Evolutionary conservation across 2,329 filamentous ascomycete genomes (phyloP), one percentile per base, ranked within the genome.

Genomic region (Colletotrichum viniferum): DNA sequence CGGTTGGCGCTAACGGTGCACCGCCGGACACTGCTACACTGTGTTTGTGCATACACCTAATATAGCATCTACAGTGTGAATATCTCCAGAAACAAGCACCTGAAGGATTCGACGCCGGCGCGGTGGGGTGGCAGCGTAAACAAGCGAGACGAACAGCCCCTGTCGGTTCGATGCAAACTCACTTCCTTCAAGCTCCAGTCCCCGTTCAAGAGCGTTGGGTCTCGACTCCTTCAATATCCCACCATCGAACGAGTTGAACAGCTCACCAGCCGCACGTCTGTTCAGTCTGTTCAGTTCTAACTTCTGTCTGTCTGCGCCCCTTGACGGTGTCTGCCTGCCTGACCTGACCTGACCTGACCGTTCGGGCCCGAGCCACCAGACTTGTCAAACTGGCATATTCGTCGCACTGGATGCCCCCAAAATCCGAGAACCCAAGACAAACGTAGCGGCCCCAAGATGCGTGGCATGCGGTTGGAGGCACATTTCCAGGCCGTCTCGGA

Each of bases 151-250:
- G 48, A 26, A 66, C n/a, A 21, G 67, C 69, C 55, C 62, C 38
- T 66, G 55, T 28, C 68, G 56, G 18, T 21, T 32, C 48, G 28
- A 38, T 24, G 18, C 72, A 66, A 66, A 69, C 65, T 30, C 65
- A 36, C 66, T 30, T 62, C 63, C 58, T 52, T 55, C 68, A 58
- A 56, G 18, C 34, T 48, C 21, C 67, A 58, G 55, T 24, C 65
- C 24, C n/a, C 64, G 43, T 48, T 30, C 28, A 48, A 2, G 2
- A 26, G 38, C 36, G 18, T 60, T 69, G 69, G 48, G 58, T 68
- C 63, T 10, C 21, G 48, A 14, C 63, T 69, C 73, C 73, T 73
- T 34, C 69, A 76, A 73, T 76, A 30, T 73, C 58, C 68, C 32
- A 43, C 69, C 58, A 60, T 68, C 69, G 58, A 68, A 73, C 56